phyloP scores from a whole-genome alignment of 805 yeast species.

The Wickerhamiella lipophila region DNA sequence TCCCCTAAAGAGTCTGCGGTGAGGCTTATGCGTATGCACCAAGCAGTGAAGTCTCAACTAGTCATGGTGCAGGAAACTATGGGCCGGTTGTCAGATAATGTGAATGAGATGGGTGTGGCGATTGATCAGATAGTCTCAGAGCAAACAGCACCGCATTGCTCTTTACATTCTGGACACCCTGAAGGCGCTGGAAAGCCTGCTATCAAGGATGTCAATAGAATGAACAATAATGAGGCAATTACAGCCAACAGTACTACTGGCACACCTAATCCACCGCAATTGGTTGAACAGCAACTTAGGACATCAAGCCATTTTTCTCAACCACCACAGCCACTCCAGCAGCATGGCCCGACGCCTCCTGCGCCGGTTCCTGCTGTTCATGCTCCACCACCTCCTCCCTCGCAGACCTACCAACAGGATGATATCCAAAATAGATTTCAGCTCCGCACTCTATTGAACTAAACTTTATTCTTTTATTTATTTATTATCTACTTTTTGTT shows the following conservation, averaged over 20 bases:
- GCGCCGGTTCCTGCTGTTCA: no score
- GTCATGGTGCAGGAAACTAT: constrained; percentile 8
- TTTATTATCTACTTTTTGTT: background rate
- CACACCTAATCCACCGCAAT: background rate
- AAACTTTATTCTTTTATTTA: background rate
- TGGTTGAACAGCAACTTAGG: background rate
- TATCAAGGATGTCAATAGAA: background rate
- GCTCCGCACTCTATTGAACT: constrained; percentile 7
- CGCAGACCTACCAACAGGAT: background rate
- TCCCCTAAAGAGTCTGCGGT: background rate
- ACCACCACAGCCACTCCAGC: background rate
- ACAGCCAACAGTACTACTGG: background rate
- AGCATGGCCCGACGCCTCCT: background rate
- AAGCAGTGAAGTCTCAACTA: constrained; percentile 4
- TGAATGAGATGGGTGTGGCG: constrained; percentile 5
- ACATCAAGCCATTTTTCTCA: background rate
- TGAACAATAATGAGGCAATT: background rate
- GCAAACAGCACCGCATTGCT: background rate
- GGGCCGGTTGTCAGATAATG: background rate
- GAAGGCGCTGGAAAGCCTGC: background rate
- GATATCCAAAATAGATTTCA: background rate
- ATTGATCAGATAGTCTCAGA: constrained; percentile 7
- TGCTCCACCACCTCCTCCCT: background rate
- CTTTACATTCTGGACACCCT: background rate
- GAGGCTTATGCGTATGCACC: constrained; percentile 6